These are phyloP conservation scores for Sonneratia caseolaris DNA, from an alignment of 345 rosid species.

Conservation along the genomic window DNA sequence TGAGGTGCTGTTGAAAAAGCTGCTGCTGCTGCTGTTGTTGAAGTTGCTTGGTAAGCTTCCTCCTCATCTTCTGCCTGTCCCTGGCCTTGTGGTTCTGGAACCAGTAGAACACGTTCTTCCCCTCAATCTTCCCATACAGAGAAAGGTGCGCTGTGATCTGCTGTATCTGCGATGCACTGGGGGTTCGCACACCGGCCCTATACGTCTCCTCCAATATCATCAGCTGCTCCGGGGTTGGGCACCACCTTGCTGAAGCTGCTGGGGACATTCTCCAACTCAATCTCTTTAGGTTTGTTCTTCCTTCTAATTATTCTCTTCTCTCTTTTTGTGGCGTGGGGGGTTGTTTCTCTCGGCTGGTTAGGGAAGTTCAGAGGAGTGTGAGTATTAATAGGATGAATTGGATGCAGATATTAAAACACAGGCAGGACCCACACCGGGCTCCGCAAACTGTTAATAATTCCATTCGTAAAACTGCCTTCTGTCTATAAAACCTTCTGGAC, in stretches of 20 bases:
- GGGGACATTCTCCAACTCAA: constrained; percentile 40
- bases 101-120: constrained; percentile 95
- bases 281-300: not conserved
- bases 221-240: constrained; percentile 91
- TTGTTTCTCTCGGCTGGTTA: not conserved
- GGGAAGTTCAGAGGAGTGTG: not conserved
- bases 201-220: constrained; percentile 90
- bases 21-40: constrained; percentile 33
- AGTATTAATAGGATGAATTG: constrained; percentile 4
- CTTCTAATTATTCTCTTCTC: not conserved
- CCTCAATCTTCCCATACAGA: constrained; percentile 69
- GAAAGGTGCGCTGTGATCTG: constrained; percentile 77
- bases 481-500: too few species aligned
- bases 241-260: constrained; percentile 74
- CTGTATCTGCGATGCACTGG: constrained; percentile 78
- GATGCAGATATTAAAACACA: not conserved
- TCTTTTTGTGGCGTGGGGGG: not conserved
- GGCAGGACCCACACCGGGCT: not conserved
- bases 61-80: constrained; percentile 73
- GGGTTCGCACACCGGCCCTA: constrained; percentile 72
- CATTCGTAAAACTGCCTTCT: not conserved
- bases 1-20: not conserved
- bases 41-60: constrained; percentile 66
- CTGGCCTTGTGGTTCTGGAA: constrained; percentile 98
- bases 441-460: constrained; percentile 2